phyloP scores from a whole-genome alignment of 2,329 filamentous ascomycete species.

The Aspergillus costaricaensis region DNA sequence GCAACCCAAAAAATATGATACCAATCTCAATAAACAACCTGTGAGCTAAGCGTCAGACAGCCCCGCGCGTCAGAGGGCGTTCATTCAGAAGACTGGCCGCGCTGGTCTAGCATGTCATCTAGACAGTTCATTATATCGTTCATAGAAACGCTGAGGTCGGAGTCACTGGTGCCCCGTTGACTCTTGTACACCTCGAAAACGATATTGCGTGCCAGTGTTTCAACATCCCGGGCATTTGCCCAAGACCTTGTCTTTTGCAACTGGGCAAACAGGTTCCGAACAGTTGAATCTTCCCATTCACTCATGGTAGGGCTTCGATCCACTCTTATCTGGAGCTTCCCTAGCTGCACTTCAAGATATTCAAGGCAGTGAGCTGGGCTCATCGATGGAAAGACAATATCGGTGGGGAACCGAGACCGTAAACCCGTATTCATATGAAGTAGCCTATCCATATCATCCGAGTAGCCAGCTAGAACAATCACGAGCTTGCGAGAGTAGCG shows the following conservation, averaged over 20 bases:
- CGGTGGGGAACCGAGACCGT: neutral
- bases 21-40: too few species aligned
- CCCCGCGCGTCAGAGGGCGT: neutral
- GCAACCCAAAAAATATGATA: too few species aligned
- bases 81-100: neutral
- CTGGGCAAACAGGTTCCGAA: neutral
- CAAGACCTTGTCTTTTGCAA: neutral
- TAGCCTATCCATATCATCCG: neutral
- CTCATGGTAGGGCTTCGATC: neutral
- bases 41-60: neutral
- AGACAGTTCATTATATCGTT: neutral
- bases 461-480: conserved; percentile 4
- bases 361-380: neutral
- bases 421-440: neutral
- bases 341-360: neutral
- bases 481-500: neutral
- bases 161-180: neutral
- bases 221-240: neutral
- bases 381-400: neutral
- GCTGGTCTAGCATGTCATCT: neutral
- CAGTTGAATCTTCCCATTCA: neutral
- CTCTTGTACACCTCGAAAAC: neutral
- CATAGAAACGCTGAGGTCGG: neutral
- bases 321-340: neutral
- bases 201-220: neutral